Evolutionary conservation across 2,329 filamentous ascomycete species (phyloP).

Genomic region (Colletotrichum phormii): DNA sequence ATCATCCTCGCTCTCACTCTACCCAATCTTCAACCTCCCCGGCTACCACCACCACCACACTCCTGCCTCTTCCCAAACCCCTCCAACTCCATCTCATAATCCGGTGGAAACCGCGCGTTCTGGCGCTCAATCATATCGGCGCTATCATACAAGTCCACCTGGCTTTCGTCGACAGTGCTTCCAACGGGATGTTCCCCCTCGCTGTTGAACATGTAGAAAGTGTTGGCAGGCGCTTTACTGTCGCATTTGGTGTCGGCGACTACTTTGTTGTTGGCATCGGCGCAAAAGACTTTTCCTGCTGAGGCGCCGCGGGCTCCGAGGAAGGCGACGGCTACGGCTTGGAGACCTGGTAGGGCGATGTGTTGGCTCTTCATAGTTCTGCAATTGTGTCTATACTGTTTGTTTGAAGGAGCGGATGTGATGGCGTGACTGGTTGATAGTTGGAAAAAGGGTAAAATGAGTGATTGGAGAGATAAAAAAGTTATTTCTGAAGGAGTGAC

Average conservation of each 20-base stretch:
- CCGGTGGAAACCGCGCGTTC: background rate
- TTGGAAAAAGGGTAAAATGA: too few species aligned
- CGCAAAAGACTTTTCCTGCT: slow-evolving; percentile 3
- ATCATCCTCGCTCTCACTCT: too few species aligned
- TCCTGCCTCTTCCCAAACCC: background rate
- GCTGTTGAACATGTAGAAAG: background rate
- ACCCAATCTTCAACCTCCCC: background rate
- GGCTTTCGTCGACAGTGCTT: background rate
- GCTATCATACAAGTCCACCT: background rate
- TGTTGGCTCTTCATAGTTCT: slow-evolving; percentile 8
- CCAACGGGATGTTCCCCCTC: background rate
- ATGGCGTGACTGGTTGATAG: background rate
- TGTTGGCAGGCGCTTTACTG: background rate
- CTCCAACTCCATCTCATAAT: background rate
- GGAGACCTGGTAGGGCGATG: slow-evolving; percentile 1
- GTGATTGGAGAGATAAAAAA: too few species aligned
- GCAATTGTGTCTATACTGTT: too few species aligned
- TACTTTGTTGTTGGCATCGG: slow-evolving; percentile 1
- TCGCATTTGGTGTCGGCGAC: background rate
- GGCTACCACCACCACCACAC: background rate
- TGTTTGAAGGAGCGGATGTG: background rate
- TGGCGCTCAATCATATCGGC: background rate
- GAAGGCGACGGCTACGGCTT: slow-evolving; percentile 4
- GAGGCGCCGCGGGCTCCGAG: background rate
- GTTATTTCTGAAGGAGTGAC: background rate